Percentiles rank a stretch among this genome's conserved stretches.
phyloP scores from a whole-genome alignment of 2,329 filamentous ascomycete species.

The Neonectria sp. region DNA sequence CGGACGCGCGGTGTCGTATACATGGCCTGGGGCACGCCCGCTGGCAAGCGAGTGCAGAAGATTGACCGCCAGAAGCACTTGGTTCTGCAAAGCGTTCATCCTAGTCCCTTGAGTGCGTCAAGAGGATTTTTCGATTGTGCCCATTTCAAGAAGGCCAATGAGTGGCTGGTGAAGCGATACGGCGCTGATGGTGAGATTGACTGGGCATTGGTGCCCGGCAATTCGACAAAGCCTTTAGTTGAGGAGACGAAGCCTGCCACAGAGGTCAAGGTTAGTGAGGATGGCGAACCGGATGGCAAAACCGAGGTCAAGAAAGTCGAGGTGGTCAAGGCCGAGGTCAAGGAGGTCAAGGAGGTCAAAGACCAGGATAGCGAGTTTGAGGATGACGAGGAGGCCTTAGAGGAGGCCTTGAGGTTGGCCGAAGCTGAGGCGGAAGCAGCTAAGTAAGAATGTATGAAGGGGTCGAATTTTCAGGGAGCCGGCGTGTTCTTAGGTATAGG shows the following conservation, averaged over 20 bases:
- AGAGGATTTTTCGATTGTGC: conserved; percentile 87
- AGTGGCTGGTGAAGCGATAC: conserved; percentile 86
- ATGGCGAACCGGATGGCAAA: conserved; percentile 39
- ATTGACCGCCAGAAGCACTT: conserved; percentile 83
- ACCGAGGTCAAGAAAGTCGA: conserved; percentile 44
- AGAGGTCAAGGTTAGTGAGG: conserved; percentile 31
- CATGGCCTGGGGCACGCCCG: conserved; percentile 92
- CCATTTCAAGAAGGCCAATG: conserved; percentile 86
- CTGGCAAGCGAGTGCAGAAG: conserved; percentile 82
- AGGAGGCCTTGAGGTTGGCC: conserved; percentile 53
- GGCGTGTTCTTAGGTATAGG: conserved; percentile 23
- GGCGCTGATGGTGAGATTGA: conserved; percentile 87
- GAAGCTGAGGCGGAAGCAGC: conserved; percentile 51
- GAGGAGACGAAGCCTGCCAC: conserved; percentile 48
- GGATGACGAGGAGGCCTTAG: conserved; percentile 56
- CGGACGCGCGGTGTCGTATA: conserved; percentile 90
- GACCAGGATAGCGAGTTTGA: conserved; percentile 51
- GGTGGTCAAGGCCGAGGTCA: conserved; percentile 35
- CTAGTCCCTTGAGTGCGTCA: conserved; percentile 89
- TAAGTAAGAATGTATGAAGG: conserved; percentile 26
- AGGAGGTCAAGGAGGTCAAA: conserved; percentile 33
- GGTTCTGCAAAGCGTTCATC: conserved; percentile 90
- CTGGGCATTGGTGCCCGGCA: conserved; percentile 75
- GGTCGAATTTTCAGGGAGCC: conserved; percentile 16
- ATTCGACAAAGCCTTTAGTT: conserved; percentile 49